Evolutionary conservation across 352 stramenopile genomes (phyloP).

Genomic region (Peronospora belbahrii): DNA sequence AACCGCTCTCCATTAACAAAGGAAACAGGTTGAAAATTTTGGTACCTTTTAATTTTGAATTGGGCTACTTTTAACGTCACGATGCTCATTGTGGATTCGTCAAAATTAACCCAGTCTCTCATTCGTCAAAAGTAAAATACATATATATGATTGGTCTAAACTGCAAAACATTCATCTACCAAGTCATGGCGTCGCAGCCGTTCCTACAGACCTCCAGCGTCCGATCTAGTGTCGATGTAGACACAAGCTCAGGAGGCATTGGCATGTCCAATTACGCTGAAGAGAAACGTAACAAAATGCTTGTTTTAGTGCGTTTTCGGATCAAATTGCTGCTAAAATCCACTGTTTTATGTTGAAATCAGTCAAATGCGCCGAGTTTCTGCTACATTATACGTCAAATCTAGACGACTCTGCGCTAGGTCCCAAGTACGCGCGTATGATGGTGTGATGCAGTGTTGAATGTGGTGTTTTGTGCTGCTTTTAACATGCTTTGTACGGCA

Average conservation of each 20-base stretch:
- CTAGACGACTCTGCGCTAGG: conserved; percentile 48
- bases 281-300: conserved; percentile 17
- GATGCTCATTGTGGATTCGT: too few relatives aligned
- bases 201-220: conserved; percentile 20
- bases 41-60: too few relatives aligned
- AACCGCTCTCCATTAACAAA: too few relatives aligned
- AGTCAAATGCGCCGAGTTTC: conserved; percentile 76
- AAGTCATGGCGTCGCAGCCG: conserved; percentile 11
- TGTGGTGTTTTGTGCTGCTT: not conserved
- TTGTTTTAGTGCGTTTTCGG: too few relatives aligned
- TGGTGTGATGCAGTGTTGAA: conserved; percentile 34
- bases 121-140: too few relatives aligned
- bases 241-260: conserved; percentile 12
- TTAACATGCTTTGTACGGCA: conserved; percentile 15
- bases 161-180: not conserved
- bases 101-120: too few relatives aligned
- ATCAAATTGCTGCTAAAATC: not conserved
- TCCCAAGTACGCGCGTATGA: conserved; percentile 73
- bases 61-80: too few relatives aligned
- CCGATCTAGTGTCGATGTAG: conserved; percentile 3
- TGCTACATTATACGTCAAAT: conserved; percentile 69
- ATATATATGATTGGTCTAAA: not conserved
- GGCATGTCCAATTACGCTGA: conserved; percentile 31
- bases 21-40: too few relatives aligned
- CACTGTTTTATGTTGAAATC: not conserved